Percentiles rank a stretch among this genome's conserved stretches.
Conservation (phyloP, 129 eudicot genomes). For the Chrysanthemum makinoi region DNA sequence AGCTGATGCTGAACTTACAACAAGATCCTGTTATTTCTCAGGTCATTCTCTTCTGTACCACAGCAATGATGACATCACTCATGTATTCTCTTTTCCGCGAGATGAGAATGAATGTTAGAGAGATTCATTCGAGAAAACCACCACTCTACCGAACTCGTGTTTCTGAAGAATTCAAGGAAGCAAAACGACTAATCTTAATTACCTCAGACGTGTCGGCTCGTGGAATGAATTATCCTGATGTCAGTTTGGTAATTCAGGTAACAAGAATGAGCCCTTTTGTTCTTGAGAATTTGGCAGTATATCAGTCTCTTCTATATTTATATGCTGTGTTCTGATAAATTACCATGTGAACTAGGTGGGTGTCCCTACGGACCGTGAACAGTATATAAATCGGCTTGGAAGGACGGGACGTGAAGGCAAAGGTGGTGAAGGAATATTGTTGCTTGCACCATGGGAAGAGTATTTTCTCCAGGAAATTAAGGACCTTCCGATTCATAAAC, state of each 20-base stretch:
- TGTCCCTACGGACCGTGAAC: conserved; percentile 72
- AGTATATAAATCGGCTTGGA: conserved; percentile 86
- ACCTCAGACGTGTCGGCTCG: conserved; percentile 86
- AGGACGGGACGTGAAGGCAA: conserved; percentile 89
- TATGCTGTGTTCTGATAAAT: neutral
- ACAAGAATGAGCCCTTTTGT: neutral
- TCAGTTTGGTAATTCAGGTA: conserved; percentile 90
- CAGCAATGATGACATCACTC: conserved; percentile 87
- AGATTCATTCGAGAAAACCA: conserved; percentile 80
- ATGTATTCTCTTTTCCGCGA: conserved; percentile 72
- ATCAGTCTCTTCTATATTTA: neutral
- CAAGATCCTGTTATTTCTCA: conserved; percentile 28
- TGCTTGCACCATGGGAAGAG: conserved; percentile 94
- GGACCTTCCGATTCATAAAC: conserved; percentile 64
- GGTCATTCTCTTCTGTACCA: conserved; percentile 84
- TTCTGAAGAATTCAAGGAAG: conserved; percentile 78
- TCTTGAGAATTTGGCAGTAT: neutral
- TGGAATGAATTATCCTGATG: conserved; percentile 94
- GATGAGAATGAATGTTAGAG: conserved; percentile 84
- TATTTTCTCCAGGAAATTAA: conserved; percentile 71
- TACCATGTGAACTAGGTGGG: conserved; percentile 57
- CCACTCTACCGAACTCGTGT: conserved; percentile 68
- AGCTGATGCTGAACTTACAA: neutral
- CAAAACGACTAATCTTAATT: conserved; percentile 57
- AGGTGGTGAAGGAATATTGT: conserved; percentile 76